Evolutionary conservation across 2,329 filamentous ascomycete genomes (phyloP).

Genomic region (Neofusicoccum parvum): DNA sequence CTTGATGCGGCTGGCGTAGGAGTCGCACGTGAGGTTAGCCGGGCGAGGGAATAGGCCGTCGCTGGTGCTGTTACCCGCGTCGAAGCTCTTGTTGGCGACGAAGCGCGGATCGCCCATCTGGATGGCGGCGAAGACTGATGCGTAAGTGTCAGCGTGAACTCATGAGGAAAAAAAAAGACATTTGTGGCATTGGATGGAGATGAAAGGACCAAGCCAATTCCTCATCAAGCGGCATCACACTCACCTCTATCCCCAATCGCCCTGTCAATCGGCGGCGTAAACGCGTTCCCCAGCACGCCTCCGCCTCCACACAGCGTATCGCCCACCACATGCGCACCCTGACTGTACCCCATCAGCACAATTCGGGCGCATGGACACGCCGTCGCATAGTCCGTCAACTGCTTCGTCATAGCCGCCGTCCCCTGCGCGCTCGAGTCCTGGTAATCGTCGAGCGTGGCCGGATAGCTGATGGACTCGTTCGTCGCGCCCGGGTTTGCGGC

Average conservation of each 20-base stretch:
- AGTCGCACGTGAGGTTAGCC: slow-evolving; percentile 8
- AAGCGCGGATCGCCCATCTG: slow-evolving; percentile 11
- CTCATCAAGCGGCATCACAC: background rate
- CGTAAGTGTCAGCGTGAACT: background rate
- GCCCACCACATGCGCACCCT: slow-evolving; percentile 34
- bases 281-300: background rate
- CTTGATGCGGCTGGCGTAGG: background rate
- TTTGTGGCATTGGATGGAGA: too few relatives aligned
- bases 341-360: slow-evolving; percentile 35
- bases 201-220: too few relatives aligned
- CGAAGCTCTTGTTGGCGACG: background rate
- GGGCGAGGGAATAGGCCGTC: slow-evolving; percentile 3
- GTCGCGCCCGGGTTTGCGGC: slow-evolving; percentile 5
- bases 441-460: slow-evolving; percentile 9
- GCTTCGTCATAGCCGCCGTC: background rate
- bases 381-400: slow-evolving; percentile 6
- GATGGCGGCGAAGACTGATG: background rate
- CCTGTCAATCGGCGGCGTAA: background rate
- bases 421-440: background rate
- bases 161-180: too few relatives aligned
- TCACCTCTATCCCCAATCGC: slow-evolving; percentile 3
- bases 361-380: slow-evolving; percentile 32
- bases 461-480: slow-evolving; percentile 8
- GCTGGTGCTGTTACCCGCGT: background rate
- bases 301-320: slow-evolving; percentile 29